phyloP scores from a whole-genome alignment of 2,329 filamentous ascomycete species.

The Cordyceps pruinosa region DNA sequence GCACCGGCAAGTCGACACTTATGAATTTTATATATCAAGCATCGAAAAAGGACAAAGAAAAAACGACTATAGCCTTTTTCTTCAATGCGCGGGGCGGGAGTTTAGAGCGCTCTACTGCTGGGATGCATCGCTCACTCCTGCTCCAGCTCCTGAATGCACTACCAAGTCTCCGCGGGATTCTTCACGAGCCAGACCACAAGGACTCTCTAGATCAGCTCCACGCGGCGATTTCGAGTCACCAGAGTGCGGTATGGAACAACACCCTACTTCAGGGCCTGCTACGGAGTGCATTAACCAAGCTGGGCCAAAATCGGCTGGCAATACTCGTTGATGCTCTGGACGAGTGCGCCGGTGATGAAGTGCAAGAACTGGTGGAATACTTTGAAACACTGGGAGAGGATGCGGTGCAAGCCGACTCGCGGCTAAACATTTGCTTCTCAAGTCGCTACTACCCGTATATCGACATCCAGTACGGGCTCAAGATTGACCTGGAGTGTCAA shows the following conservation, averaged over 20 bases:
- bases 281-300: not conserved
- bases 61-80: slow-evolving; percentile 36
- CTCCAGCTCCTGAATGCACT: slow-evolving; percentile 32
- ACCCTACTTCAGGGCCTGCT: not conserved
- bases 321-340: slow-evolving; percentile 40
- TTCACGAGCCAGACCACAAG: not conserved
- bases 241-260: not conserved
- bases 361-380: slow-evolving; percentile 34
- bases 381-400: slow-evolving; percentile 31
- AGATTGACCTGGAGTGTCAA: slow-evolving; percentile 22
- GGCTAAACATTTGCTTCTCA: slow-evolving; percentile 35
- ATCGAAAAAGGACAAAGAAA: slow-evolving; percentile 14
- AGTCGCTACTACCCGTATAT: slow-evolving; percentile 43
- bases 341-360: slow-evolving; percentile 37
- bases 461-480: slow-evolving; percentile 20
- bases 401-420: slow-evolving; percentile 3
- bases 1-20: slow-evolving; percentile 38
- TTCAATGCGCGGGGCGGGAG: slow-evolving; percentile 39
- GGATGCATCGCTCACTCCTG: slow-evolving; percentile 44
- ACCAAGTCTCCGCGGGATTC: slow-evolving; percentile 13
- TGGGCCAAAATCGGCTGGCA: slow-evolving; percentile 1
- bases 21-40: slow-evolving; percentile 32
- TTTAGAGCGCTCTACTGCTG: slow-evolving; percentile 37
- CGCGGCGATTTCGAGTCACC: not conserved
- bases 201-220: not conserved